These are phyloP conservation scores for Metarhizium sp. DNA, from an alignment of 2,329 filamentous ascomycete species.

Conservation along the genomic window DNA sequence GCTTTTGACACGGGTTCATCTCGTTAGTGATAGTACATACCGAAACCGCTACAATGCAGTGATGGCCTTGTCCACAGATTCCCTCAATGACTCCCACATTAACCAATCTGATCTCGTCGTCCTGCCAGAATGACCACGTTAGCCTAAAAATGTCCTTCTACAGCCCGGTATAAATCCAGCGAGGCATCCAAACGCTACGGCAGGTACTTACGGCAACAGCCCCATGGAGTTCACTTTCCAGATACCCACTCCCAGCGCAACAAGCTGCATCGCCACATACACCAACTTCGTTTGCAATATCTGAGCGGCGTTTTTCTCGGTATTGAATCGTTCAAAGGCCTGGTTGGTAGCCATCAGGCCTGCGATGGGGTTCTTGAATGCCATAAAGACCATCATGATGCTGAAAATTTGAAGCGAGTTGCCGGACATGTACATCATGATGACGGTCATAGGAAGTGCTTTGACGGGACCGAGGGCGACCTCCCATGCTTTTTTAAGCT, in stretches of 20 bases:
- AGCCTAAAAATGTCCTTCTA: not conserved
- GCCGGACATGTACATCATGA: conserved; percentile 99
- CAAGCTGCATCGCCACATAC: conserved; percentile 78
- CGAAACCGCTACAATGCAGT: conserved; percentile 30
- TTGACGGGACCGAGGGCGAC: conserved; percentile 89
- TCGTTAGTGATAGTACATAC: not conserved
- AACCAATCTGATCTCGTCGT: conserved; percentile 97
- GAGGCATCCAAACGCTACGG: not conserved
- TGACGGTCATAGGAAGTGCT: conserved; percentile 91
- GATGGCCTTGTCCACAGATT: conserved; percentile 56
- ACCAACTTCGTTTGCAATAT: conserved; percentile 78
- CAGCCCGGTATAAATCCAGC: too few species aligned
- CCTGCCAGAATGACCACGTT: conserved; percentile 30
- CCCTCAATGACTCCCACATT: conserved; percentile 78
- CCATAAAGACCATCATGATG: conserved; percentile 99
- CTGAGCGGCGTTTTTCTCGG: conserved; percentile 62
- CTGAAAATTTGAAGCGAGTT: conserved; percentile 98
- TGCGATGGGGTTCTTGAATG: conserved; percentile 91
- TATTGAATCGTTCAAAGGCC: conserved; percentile 88
- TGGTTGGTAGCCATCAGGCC: conserved; percentile 74
- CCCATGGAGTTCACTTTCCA: conserved; percentile 99
- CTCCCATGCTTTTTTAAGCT: conserved; percentile 99
- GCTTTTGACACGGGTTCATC: not conserved
- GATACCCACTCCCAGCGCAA: conserved; percentile 75
- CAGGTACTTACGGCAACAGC: conserved; percentile 64